These are phyloP conservation scores for Amoebophrya sp. DNA, from an alignment of 169 alveolate genomes.

Conservation along the genomic window DNA sequence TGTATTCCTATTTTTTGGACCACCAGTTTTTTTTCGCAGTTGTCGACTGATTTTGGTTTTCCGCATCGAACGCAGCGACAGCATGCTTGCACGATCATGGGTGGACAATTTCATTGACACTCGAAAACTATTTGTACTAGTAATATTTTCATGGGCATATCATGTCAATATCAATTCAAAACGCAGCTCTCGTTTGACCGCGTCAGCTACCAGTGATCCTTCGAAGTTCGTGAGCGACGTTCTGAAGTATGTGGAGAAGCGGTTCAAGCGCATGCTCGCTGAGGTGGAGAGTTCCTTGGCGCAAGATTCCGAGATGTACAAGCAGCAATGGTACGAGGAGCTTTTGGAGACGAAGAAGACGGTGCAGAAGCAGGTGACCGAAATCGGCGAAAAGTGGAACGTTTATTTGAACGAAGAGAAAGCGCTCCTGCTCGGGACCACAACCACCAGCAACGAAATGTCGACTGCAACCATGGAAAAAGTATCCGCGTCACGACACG, in stretches of 20 bases:
- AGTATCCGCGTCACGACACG: no score
- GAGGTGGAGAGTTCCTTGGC: not conserved
- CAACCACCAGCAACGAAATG: no score
- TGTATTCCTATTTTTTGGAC: not conserved
- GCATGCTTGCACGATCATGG: no score
- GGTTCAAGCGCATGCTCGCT: not conserved
- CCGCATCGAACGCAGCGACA: no score
- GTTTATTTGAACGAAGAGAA: not conserved
- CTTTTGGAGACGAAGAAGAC: not conserved
- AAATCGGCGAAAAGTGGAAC: not conserved
- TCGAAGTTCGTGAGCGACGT: not conserved
- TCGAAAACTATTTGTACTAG: no score
- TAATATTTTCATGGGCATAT: no score
- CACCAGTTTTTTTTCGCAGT: no score
- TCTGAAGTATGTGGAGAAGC: not conserved
- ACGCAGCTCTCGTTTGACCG: not conserved
- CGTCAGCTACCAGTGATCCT: not conserved
- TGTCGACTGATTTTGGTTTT: no score
- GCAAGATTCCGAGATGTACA: not conserved
- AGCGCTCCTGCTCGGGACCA: not conserved
- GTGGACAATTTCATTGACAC: no score
- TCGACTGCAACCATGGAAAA: no score
- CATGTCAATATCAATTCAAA: no score
- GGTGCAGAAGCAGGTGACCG: not conserved
- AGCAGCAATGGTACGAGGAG: slow-evolving; percentile 8